Evolutionary conservation across 352 stramenopile genomes (phyloP), one percentile per base, ranked within the genome.

Genomic region (Phytophthora brassicae): DNA sequence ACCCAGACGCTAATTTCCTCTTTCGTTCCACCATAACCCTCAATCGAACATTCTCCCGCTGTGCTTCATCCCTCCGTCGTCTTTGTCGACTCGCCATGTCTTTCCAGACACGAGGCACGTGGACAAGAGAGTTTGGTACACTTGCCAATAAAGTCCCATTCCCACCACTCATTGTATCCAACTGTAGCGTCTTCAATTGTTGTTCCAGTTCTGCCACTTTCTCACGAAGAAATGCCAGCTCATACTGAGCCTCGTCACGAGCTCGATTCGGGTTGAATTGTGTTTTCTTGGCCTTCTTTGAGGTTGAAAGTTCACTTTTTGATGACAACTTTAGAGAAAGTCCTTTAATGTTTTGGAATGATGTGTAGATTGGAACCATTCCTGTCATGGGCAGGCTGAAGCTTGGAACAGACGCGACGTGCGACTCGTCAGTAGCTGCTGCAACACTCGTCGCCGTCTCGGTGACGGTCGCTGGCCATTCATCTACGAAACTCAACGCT

Each of bases 201-300:
- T 64, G 59, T 41, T 86, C 70, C 47, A 90, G 47, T 19, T 64
- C 64, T 1, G 81, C 73, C 16, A 80, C 77, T 55, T 90, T 88
- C 38, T 86, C 65, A 33, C 84, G 84, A 16, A 92, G 49, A 57
- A 90, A 92, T 7, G 58, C 61, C 19, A 83, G 66, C 19, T 92
- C 84, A 38, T 90, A 83, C 51, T 89, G 88, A 16, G 51, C 60
- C 23, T 74, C 66, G 38, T 74, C 57, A 17, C 66, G 66, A 52
- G 64, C 60, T 24, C 61, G 66, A 35, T 74, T 74, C 31, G 66
- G 62, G 35, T 74, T 70, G 16, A 6, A 6, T 43, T 43, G 36
- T 13, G 47, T 35, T 33, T 67, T 71, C 26, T 61, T 71, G 14
- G 36, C 17, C 19, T 70, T 66, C 23, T 44, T 16, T 14, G 2